Evolutionary conservation across 495 filamentous ascomycete species (phyloP).

Genomic region (Penicillium pancosmium): DNA sequence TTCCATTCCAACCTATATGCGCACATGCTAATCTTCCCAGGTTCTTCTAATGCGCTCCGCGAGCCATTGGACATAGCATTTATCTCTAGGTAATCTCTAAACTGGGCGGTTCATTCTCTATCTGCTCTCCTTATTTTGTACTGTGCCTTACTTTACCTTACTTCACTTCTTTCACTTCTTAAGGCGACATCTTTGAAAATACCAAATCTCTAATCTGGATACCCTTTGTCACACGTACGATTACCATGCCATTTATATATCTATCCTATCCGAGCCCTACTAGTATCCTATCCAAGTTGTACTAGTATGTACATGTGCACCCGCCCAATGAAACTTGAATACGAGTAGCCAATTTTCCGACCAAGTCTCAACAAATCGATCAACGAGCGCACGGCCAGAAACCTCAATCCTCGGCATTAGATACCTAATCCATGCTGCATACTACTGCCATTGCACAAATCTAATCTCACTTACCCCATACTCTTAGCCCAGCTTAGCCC

Average conservation of each 20-base stretch:
- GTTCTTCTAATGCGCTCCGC: conserved; percentile 12
- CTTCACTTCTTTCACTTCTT: no score
- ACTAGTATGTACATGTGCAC: no score
- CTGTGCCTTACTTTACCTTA: no score
- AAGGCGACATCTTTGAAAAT: background rate
- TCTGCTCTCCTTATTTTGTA: background rate
- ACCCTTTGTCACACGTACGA: no score
- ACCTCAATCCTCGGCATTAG: no score
- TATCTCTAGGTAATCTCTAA: conserved; percentile 3
- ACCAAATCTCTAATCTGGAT: background rate
- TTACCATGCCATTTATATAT: no score
- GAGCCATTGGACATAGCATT: conserved; percentile 11
- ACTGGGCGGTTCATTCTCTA: conserved; percentile 3
- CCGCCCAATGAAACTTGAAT: no score
- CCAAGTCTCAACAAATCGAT: no score
- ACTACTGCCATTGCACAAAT: background rate
- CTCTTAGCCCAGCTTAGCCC: background rate
- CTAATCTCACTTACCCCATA: conserved; percentile 1
- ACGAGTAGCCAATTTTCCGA: no score
- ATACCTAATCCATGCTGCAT: background rate
- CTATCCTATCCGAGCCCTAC: no score
- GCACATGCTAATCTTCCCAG: background rate
- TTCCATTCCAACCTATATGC: background rate
- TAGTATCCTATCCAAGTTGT: no score
- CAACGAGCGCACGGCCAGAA: no score